Conservation (phyloP, 2,329 filamentous ascomycete species). For the Calonectria leucothoes region DNA sequence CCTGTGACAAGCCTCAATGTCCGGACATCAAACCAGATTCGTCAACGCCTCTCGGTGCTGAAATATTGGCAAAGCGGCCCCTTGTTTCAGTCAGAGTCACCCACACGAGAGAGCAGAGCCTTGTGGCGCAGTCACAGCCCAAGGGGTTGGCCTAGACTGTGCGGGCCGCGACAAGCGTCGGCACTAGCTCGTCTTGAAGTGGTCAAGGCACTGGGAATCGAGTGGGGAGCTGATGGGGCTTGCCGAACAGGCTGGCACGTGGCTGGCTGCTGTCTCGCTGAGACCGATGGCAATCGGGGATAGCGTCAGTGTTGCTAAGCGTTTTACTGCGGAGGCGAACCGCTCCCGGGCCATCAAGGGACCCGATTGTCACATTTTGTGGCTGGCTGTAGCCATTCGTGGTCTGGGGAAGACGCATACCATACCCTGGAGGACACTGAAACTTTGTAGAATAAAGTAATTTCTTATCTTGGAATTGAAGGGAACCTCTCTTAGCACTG, state of each 20-base stretch:
- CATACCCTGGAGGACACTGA: neutral
- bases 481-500: neutral
- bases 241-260: neutral
- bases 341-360: neutral
- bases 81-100: neutral
- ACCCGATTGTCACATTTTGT: neutral
- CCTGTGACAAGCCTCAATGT: neutral
- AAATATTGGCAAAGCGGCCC: neutral
- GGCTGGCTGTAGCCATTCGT: neutral
- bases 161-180: neutral
- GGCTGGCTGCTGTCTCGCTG: slow-evolving; percentile 3
- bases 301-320: neutral
- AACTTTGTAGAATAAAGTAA: neutral
- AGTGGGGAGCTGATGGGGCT: neutral
- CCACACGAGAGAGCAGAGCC: neutral
- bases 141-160: neutral
- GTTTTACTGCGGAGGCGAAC: neutral
- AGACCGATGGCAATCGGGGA: neutral
- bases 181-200: neutral
- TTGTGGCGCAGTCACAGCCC: neutral
- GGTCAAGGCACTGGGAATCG: neutral
- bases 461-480: neutral
- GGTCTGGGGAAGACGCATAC: neutral
- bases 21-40: neutral
- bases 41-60: neutral